phyloP scores from a whole-genome alignment of 2,329 filamentous ascomycete species.

The Colletotrichum cuscutae region DNA sequence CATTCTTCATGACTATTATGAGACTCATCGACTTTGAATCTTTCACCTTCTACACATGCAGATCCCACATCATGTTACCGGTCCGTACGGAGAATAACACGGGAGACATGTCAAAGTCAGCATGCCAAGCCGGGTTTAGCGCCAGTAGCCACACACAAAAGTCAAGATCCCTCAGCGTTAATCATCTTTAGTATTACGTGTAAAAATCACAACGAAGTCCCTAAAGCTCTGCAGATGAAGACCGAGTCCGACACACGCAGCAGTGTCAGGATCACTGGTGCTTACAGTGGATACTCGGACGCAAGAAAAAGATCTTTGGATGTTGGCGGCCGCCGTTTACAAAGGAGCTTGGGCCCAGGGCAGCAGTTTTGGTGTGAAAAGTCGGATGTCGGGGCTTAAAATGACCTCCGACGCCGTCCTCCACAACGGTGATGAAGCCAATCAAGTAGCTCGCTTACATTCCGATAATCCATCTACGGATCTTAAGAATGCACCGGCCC shows the following conservation, averaged over 20 bases:
- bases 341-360: background rate
- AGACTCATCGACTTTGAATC: background rate
- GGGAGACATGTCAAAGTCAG: background rate
- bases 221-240: background rate
- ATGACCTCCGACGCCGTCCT: conserved; percentile 5
- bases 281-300: background rate
- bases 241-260: background rate
- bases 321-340: background rate
- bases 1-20: background rate
- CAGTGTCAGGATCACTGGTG: background rate
- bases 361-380: background rate
- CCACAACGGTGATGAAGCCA: background rate
- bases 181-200: background rate
- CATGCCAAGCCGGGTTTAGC: background rate
- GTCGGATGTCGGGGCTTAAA: background rate
- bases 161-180: background rate
- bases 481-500: conserved; percentile 13
- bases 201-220: background rate
- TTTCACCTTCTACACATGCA: background rate
- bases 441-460: background rate
- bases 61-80: background rate
- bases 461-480: background rate
- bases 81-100: background rate
- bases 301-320: background rate
- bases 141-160: background rate